These are phyloP conservation scores for Orbilia oligospora DNA, from an alignment of 2,329 filamentous ascomycete species.

Conservation along the genomic window DNA sequence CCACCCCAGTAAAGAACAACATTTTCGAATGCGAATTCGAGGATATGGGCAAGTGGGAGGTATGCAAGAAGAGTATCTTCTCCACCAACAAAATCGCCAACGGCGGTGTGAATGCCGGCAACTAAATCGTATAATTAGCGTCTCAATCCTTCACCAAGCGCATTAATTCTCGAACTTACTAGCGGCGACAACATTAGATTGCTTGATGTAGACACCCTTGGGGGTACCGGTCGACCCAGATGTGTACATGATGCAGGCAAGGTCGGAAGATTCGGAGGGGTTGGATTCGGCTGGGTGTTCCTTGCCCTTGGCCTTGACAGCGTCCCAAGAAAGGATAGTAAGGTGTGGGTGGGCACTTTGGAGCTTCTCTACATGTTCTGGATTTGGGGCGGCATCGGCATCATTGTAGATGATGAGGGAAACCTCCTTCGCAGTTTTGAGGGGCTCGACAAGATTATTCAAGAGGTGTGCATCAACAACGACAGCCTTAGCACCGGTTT, in stretches of 20 bases:
- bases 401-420: constrained; percentile 76
- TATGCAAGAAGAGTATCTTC: constrained; percentile 88
- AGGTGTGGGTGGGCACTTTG: constrained; percentile 73
- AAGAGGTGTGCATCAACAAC: constrained; percentile 87
- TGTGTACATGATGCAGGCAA: constrained; percentile 89
- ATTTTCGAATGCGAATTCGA: constrained; percentile 97
- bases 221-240: constrained; percentile 90
- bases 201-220: constrained; percentile 88
- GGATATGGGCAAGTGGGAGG: constrained; percentile 92
- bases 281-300: constrained; percentile 79
- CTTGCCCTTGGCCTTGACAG: constrained; percentile 74
- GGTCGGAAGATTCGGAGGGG: constrained; percentile 80
- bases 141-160: not conserved
- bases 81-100: constrained; percentile 82
- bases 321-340: constrained; percentile 72
- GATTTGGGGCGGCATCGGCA: constrained; percentile 72
- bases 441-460: constrained; percentile 72
- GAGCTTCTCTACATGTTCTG: constrained; percentile 71
- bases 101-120: constrained; percentile 82
- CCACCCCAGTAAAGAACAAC: constrained; percentile 89
- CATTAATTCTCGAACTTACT: constrained; percentile 70
- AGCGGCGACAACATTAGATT: constrained; percentile 83
- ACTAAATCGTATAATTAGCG: constrained; percentile 69
- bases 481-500: constrained; percentile 85
- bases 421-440: constrained; percentile 74